Percentiles rank a stretch among this genome's conserved stretches.
Conservation (phyloP, 176 grass and related monocot genomes). For the Urochloa ruziziensis region DNA sequence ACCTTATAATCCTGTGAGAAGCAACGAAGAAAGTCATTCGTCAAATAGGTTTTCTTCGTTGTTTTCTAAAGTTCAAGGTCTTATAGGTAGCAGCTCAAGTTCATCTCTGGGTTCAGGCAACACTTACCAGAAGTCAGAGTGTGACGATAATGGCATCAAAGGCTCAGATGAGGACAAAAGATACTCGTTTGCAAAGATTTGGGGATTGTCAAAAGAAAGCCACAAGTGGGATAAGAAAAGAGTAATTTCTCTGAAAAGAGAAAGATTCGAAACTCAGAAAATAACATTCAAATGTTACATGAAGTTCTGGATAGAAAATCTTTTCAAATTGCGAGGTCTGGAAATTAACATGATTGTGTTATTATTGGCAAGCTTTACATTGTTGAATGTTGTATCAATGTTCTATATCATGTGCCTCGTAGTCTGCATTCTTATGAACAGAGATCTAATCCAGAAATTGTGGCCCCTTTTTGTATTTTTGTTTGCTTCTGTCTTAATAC, state of each 20-base stretch:
- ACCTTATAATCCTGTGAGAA: slow-evolving; percentile 31
- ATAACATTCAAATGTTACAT: slow-evolving; percentile 78
- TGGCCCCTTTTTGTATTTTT: slow-evolving; percentile 93
- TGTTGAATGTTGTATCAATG: slow-evolving; percentile 84
- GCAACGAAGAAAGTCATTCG: slow-evolving; percentile 43
- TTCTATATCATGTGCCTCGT: slow-evolving; percentile 88
- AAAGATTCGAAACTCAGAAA: slow-evolving; percentile 89
- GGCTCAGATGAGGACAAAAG: slow-evolving; percentile 51
- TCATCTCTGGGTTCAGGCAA: slow-evolving; percentile 36
- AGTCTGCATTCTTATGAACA: slow-evolving; percentile 82
- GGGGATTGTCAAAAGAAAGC: slow-evolving; percentile 92
- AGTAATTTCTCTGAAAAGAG: slow-evolving; percentile 71
- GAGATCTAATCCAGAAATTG: slow-evolving; percentile 77
- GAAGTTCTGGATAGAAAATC: slow-evolving; percentile 96
- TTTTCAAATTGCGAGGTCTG: slow-evolving; percentile 90
- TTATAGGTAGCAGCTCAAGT: slow-evolving; percentile 42
- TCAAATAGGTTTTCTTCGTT: slow-evolving; percentile 53
- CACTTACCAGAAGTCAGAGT: slow-evolving; percentile 45
- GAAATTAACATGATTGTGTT: slow-evolving; percentile 96
- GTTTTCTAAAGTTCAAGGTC: slow-evolving; percentile 56
- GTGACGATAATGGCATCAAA: slow-evolving; percentile 24
- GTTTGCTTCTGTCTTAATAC: slow-evolving; percentile 74
- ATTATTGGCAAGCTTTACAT: slow-evolving; percentile 90
- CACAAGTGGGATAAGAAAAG: slow-evolving; percentile 92
- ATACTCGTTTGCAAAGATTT: slow-evolving; percentile 73